phyloP scores from a whole-genome alignment of 2,329 filamentous ascomycete species.

The Xylariaceae sp. region DNA sequence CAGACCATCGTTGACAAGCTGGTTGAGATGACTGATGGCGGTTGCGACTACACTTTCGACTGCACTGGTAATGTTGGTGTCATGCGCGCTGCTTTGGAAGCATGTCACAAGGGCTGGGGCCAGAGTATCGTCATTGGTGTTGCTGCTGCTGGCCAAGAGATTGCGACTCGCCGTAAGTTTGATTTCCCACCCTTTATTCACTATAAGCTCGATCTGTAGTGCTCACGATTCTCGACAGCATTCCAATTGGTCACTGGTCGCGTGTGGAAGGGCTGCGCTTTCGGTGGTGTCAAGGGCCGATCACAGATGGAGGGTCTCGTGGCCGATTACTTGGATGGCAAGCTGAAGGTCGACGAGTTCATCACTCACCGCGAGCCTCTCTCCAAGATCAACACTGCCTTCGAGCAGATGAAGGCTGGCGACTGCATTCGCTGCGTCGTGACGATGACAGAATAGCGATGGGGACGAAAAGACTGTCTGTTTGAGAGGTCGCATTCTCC shows the following conservation, averaged over 20 bases:
- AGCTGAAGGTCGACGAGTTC: constrained; percentile 98
- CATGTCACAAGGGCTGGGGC: constrained; percentile 99
- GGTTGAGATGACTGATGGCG: constrained; percentile 95
- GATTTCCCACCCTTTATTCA: not conserved
- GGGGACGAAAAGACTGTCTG: not conserved
- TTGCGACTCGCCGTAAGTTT: constrained; percentile 83
- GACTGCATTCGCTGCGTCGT: constrained; percentile 97
- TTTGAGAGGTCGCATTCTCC: too few species aligned
- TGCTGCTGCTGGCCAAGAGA: constrained; percentile 93
- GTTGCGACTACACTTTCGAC: constrained; percentile 98
- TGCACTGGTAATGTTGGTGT: constrained; percentile 96
- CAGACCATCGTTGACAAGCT: constrained; percentile 89
- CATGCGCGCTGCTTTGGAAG: constrained; percentile 88
- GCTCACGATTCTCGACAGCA: constrained; percentile 48
- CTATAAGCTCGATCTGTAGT: not conserved
- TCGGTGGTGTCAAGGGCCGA: constrained; percentile 96
- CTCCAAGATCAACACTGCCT: constrained; percentile 80
- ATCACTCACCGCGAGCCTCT: constrained; percentile 92
- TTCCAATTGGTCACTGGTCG: constrained; percentile 98
- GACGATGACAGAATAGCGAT: constrained; percentile 44
- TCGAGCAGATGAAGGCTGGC: constrained; percentile 89
- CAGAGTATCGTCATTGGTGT: constrained; percentile 98
- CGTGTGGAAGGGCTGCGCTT: constrained; percentile 96
- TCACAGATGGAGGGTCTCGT: constrained; percentile 86
- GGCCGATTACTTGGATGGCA: constrained; percentile 80